Percentiles rank a stretch among this genome's conserved stretches.
These are phyloP conservation scores for Penicillium riverlandense DNA, from an alignment of 495 filamentous ascomycete genomes.

Conservation along the genomic window DNA sequence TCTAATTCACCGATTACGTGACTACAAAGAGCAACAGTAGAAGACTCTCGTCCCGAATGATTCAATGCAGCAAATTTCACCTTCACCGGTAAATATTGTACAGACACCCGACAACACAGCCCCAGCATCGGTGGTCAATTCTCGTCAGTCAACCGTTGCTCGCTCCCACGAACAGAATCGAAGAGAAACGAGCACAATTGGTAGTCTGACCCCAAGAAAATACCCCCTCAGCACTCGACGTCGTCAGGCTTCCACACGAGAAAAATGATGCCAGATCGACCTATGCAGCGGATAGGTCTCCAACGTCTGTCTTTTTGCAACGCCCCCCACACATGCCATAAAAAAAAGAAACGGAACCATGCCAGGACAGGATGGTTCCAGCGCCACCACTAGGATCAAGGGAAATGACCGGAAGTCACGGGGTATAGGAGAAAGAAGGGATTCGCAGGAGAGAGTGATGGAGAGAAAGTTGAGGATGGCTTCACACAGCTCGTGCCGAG, in stretches of 20 bases:
- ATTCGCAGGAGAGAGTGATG: no score
- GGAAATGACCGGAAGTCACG: conserved; percentile 16
- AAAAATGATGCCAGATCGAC: conserved; percentile 9
- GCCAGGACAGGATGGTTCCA: conserved; percentile 10
- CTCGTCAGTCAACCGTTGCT: background rate
- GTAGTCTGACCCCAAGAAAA: no score
- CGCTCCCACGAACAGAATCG: conserved; percentile 3
- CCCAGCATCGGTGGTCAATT: background rate
- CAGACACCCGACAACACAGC: background rate
- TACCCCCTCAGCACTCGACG: no score
- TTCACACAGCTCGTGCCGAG: background rate
- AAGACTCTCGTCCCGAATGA: no score
- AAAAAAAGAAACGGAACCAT: conserved; percentile 16
- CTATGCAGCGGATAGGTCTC: conserved; percentile 37
- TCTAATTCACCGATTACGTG: no score
- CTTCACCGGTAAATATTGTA: background rate
- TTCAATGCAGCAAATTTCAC: no score
- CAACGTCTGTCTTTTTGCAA: conserved; percentile 15
- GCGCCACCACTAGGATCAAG: conserved; percentile 5
- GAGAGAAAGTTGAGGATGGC: no score
- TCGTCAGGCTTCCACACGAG: background rate
- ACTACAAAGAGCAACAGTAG: no score
- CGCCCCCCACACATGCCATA: conserved; percentile 15
- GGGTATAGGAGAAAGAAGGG: conserved; percentile 21
- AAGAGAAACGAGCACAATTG: background rate